A percentile compares a stretch with the other conserved stretches of the same genome.
These are phyloP conservation scores for Hanseniaspora lindneri DNA, from an alignment of 805 yeast species.

Conservation along the genomic window DNA sequence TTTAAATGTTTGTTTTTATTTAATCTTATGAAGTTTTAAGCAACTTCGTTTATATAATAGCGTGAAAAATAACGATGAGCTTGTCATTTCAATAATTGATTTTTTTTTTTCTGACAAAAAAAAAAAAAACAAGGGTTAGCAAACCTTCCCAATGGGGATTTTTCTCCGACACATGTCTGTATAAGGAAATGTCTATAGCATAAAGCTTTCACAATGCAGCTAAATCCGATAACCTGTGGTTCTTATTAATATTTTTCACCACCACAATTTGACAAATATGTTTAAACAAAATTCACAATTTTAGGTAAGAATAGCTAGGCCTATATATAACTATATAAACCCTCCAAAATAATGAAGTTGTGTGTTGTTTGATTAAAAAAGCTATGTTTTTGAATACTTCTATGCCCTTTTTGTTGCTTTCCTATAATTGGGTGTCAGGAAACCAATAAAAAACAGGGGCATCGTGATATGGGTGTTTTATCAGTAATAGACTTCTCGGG, in stretches of 20 bases:
- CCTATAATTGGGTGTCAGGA: not conserved
- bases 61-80: not conserved
- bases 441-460: not conserved
- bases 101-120: not conserved
- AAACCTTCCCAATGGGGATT: not conserved
- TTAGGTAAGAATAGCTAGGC: no score
- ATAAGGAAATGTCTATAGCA: not conserved
- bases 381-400: no score
- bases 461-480: constrained; percentile 11
- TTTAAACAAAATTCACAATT: not conserved
- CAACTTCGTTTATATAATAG: not conserved
- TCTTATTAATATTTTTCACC: not conserved
- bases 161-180: not conserved
- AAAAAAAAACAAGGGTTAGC: not conserved
- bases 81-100: not conserved
- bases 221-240: not conserved
- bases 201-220: not conserved
- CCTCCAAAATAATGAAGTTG: no score
- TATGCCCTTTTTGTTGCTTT: no score
- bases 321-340: no score
- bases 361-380: no score
- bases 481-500: constrained; percentile 9
- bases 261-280: constrained; percentile 2
- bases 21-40: not conserved
- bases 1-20: not conserved